Base-by-base conservation (phyloP, 1,284 basidiomycete species). In the Leccinum angustisporum region DNA sequence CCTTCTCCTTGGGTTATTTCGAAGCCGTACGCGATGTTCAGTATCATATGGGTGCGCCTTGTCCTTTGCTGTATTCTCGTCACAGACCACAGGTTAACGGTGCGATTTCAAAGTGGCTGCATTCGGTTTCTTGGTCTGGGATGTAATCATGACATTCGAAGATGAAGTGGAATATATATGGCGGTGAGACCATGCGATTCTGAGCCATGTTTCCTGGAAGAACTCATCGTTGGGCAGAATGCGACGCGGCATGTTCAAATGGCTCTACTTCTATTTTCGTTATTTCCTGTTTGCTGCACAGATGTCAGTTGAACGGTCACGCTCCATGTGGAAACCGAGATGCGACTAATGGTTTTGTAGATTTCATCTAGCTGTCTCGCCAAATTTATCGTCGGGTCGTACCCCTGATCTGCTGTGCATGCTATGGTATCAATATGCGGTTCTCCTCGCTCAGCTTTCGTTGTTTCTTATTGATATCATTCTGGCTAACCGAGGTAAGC, bases 251-350 rank as follows among this genome's bases (percentile, higher is more conserved):
- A 9, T 59, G 10, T 62, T 59, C 27, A 73, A 71, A 46, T 66
- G 66, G 64, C 21, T 66, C 48, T 74, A 66, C 59, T 62, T 72
- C 27, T 72, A 65, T 48, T 69, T 71, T 54, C 57, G 63, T 25
- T 65, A 68, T 48, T 36, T 62, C 46, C 33, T 68, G 11, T 50
- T 68, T 1, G 69, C 34, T 3, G 43, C 51, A 4, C 68, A 69
- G 50, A 46, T 61, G 69, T 71, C 55, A 10, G 69, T 33, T 34
- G 21, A 7, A n/a, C 16, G n/a, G 14, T 33, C n/a, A 16, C 16
- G 31, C 8, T 5, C 27, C 25, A n/a, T n/a, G 21, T 30, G 9
- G 16, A 5, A 10, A 51, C 21, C 2, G 50, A 52, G 4, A n/a
- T 16, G 21, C 21, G 16, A 9, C 40, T 59, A 31, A 60, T 48